Conservation (phyloP, 306 rosid genomes). For the Begonia fuchsioides region DNA sequence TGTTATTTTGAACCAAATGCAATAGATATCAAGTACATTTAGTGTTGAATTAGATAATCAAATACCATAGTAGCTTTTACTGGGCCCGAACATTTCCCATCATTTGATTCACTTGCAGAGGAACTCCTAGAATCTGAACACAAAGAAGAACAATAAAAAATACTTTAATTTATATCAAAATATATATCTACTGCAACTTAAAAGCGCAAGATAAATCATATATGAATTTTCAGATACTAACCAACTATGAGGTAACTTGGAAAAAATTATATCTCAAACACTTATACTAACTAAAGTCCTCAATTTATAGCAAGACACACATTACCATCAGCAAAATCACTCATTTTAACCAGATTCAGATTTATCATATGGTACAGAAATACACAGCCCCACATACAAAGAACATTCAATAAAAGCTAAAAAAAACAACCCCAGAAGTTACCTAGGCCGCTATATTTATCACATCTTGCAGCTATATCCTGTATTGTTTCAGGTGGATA, state of each 20-base stretch:
- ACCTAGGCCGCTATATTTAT: conserved; percentile 24
- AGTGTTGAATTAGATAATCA: neutral
- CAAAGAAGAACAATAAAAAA: conserved; percentile 17
- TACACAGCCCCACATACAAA: neutral
- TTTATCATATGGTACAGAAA: neutral
- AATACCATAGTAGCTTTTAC: conserved; percentile 30
- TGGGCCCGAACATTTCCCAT: conserved; percentile 27
- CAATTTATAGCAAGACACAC: too few species aligned
- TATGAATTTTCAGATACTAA: too few species aligned
- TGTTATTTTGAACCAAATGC: too few species aligned
- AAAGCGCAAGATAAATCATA: too few species aligned
- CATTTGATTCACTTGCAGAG: conserved; percentile 42
- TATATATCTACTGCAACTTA: too few species aligned
- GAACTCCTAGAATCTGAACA: conserved; percentile 43
- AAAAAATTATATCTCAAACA: too few species aligned
- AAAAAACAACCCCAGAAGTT: conserved; percentile 33
- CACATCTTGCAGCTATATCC: conserved; percentile 20
- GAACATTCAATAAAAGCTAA: neutral
- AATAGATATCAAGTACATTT: neutral
- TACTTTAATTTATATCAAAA: too few species aligned
- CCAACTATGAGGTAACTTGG: too few species aligned
- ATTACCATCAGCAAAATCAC: too few species aligned
- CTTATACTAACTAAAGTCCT: too few species aligned
- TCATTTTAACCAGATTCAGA: too few species aligned
- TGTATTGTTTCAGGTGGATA: conserved; percentile 42